These are phyloP conservation scores for Myotisia sp. DNA, from an alignment of 2,329 filamentous ascomycete species.

Conservation along the genomic window DNA sequence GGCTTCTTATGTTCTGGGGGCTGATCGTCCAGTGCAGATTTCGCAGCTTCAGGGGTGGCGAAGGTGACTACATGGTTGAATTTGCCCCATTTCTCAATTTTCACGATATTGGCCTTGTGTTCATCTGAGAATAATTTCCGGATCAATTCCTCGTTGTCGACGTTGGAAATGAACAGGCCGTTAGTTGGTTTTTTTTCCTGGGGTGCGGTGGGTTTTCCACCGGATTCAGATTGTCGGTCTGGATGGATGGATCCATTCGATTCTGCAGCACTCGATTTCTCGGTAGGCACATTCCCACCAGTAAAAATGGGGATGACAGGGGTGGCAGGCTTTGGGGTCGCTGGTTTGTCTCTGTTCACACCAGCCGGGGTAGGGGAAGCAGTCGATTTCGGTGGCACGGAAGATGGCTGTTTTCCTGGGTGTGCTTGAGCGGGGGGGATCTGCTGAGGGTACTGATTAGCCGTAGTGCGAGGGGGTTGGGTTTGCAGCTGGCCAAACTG, in stretches of 20 bases:
- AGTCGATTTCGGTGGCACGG: constrained; percentile 15
- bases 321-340: constrained; percentile 32
- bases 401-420: constrained; percentile 20
- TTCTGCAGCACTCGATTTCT: constrained; percentile 21
- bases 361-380: constrained; percentile 30
- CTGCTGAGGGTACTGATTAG: constrained; percentile 19
- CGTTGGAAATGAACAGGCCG: constrained; percentile 80
- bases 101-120: constrained; percentile 65
- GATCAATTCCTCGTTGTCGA: constrained; percentile 68
- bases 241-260: constrained; percentile 39
- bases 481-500: constrained; percentile 31
- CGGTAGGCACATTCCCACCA: constrained; percentile 15
- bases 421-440: constrained; percentile 20
- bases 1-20: constrained; percentile 63
- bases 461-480: constrained; percentile 16
- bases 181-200: constrained; percentile 52
- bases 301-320: too few species aligned
- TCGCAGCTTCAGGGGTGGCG: constrained; percentile 62
- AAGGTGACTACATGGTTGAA: constrained; percentile 75
- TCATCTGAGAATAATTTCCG: constrained; percentile 70
- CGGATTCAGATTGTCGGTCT: constrained; percentile 27
- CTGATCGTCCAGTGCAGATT: constrained; percentile 59
- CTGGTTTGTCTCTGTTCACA: constrained; percentile 37
- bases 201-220: constrained; percentile 41
- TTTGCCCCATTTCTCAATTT: constrained; percentile 53